Base-by-base conservation (phyloP, 352 stramenopile genomes). In the Phytopythium aichiense region DNA sequence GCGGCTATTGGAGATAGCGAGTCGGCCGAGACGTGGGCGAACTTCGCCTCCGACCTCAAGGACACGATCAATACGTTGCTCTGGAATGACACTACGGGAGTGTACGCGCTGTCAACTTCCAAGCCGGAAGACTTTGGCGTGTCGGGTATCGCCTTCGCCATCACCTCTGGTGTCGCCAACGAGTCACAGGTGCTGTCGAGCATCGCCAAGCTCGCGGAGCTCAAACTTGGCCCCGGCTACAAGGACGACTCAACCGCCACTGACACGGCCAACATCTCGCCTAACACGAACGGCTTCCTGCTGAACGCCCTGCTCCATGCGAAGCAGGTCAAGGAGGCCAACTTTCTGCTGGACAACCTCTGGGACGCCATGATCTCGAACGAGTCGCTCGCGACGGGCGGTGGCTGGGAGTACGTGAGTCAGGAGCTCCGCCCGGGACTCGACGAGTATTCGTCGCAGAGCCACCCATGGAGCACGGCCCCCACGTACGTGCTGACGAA, bases 261-360 rank as follows among this genome's bases (percentile, higher is more conserved):
- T n/a, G 51, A 49, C 40, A 66, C 50, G 2, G 51, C 52, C 51
- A 66, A 66, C 40, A 73, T 73, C 5, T 73, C 64, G 7, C 68
- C 68, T 20, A 75, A 75, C 50, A 75, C 68, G 37, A 75, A 75
- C 54, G 65, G 68, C 0, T 72, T 75, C 55, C 37, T 75, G 28
- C 55, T 75, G 9, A 61, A 69, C 40, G 68, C 61, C 15, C 54
- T 75, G 20, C 22, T 72, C 16, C 54, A 70, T 28, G 46, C 33
- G 16, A 61, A 61, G 35, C 64, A 74, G 48, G 66, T 48, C 13
- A 48, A 70, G 20, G 31, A 74, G 49, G 60, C 60, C 20, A 65
- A 35, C 15, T 74, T 74, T 35, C 50, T 74, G 46, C 49, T 74
- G 2, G 68, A 71, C 48, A 71, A 71, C 56, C 64, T 71, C 48